Base-by-base conservation (phyloP, 1,139 yeast species). In the Nadsonia commutata region DNA sequence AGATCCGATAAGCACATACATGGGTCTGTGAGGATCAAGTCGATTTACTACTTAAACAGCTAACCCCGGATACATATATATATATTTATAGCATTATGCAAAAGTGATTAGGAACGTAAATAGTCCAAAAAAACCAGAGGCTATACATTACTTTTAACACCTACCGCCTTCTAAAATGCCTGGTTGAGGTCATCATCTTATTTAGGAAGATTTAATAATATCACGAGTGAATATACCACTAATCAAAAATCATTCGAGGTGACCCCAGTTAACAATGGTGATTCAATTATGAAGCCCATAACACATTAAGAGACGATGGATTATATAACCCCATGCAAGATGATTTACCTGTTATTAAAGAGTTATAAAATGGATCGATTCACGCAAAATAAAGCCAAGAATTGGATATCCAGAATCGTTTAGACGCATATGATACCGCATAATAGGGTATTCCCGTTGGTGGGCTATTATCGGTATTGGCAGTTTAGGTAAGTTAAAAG, bases 341-440 rank as follows among this genome's bases (percentile, higher is more conserved):
- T 49, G 78, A 73, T 46, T 53, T 74, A 42, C 79, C 80, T 9
- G 85, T 78, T 53, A 66, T 84, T 52, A 78, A 74, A 54, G 84
- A 81, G 42, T 71, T 85, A 47, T 69, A 75, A 43, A 80, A 80
- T 56, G 93, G 94, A 22, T 70, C 86, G 43, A 88, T 80, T 56
- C 96, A 86, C 54, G 90, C 97, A 1, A 75, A 70, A 75, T 40
- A 81, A 82, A 43, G 76, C 90, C 46, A 79, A 82, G 51, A 74
- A 78, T 20, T 86, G 96, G 94, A 80, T 88, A 47, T 85, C 47
- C 73, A 80, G 39, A 77, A 76, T 65, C 74, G 72, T 54, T 66
- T 80, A 48, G 63, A 61, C 38, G 60, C 64, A 31, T 61, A 58
- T 36, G 59, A 56, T 18, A 52, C 47, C 18, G 49, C 48, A 13